phyloP scores from a whole-genome alignment of 176 grass and related monocot genomes.

The Rhipidocladum racemiflorum region DNA sequence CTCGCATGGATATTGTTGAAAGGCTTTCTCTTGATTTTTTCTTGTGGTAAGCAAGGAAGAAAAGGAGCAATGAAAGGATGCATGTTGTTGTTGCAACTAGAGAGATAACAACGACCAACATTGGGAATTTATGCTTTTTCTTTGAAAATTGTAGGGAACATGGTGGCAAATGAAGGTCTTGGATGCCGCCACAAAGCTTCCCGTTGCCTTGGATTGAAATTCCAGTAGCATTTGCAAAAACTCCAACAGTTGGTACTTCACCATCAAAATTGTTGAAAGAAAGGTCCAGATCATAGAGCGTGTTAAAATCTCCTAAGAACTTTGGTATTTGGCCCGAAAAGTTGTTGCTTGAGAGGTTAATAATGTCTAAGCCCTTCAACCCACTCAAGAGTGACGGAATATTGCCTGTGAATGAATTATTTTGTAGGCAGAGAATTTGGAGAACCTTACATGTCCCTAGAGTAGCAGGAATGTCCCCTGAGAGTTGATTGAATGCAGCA shows the following conservation, averaged over 20 bases:
- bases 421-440: constrained; percentile 23
- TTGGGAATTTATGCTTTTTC: background rate
- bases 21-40: background rate
- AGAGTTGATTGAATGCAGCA: constrained; percentile 12
- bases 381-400: constrained; percentile 12
- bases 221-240: constrained; percentile 32
- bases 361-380: background rate
- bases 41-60: background rate
- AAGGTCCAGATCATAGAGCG: constrained; percentile 16
- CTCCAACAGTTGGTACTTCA: constrained; percentile 22
- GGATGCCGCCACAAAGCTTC: constrained; percentile 27
- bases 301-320: background rate
- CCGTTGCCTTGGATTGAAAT: constrained; percentile 9
- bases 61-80: background rate
- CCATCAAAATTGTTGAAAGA: constrained; percentile 36
- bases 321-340: constrained; percentile 20
- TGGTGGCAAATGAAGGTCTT: background rate
- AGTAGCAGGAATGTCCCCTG: constrained; percentile 30
- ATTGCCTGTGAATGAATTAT: constrained; percentile 19
- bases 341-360: constrained; percentile 19
- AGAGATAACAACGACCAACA: background rate
- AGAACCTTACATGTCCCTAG: constrained; percentile 30
- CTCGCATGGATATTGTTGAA: background rate
- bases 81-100: background rate
- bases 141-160: background rate